Evolutionary conservation across 345 rosid species (phyloP), one percentile per base, ranked within the genome.

Genomic region (Euphorbia lathyris): DNA sequence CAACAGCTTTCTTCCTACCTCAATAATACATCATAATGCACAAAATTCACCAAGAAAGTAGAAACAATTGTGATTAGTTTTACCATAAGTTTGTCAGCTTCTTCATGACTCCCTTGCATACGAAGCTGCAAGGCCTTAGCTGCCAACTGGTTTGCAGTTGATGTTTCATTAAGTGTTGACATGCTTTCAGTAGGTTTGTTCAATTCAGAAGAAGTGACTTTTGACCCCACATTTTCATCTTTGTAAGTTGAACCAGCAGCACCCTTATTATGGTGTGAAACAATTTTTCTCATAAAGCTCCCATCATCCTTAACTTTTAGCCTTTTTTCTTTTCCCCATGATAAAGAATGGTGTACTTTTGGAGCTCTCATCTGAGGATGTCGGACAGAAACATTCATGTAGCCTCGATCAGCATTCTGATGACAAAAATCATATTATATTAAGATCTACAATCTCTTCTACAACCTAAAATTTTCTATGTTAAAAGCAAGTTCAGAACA

Each of bases 81-180:
- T 78, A 93, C 98, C 93, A 85, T 76, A 47, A 91, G 81, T 76
- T 86, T 83, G 61, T 95, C 84, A 53, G 99, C 96, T 83, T 95
- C 97, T 47, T 86, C 90, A 47, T 58, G 92, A 76, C 92, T 94
- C 74, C 97, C 99, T 79, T 91, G 87, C 87, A 91, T 68, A 19
- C 90, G 93, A 57, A 91, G 90, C 81, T 87, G 99, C 80, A 88
- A 64, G 19, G 97, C 97, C 82, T 88, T 95, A 61, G 99, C 97
- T 55, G 93, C 93, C 66, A 90, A 69, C 71, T 90, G 88, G 78
- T 95, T 95, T 60, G 90, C 84, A 76, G 87, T 88, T 76, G 85
- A 70, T 38, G 68, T 77, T 71, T 84, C 86, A 30, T 65, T 67
- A 72, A 63, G 58, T 9, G 75, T 69, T 25, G 59, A 19, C 66